These are phyloP conservation scores for Boletus huronensis DNA, from an alignment of 768 basidiomycete species.

Conservation along the genomic window DNA sequence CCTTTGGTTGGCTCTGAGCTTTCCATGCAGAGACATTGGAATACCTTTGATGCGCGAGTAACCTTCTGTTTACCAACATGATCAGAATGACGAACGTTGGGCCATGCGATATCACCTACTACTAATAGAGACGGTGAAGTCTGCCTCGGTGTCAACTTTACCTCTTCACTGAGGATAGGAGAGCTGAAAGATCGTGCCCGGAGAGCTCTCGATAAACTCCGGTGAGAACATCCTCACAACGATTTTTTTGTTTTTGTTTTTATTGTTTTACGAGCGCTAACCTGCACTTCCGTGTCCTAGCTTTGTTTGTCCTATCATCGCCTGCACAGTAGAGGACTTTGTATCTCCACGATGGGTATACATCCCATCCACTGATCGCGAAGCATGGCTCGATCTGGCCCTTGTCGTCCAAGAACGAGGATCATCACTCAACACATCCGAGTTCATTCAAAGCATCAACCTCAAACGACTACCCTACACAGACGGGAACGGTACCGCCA, in stretches of 20 bases:
- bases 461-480: slow-evolving; percentile 19
- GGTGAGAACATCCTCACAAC: slow-evolving; percentile 1
- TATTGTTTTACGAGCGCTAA: not conserved
- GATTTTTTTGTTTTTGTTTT: not conserved
- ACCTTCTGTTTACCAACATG: not conserved
- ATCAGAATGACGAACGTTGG: not conserved
- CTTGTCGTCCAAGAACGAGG: slow-evolving; percentile 17
- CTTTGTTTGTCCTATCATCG: slow-evolving; percentile 20
- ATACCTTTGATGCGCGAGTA: slow-evolving; percentile 13
- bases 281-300: not conserved
- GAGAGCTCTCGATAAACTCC: slow-evolving; percentile 18
- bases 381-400: slow-evolving; percentile 22
- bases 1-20: slow-evolving; percentile 18
- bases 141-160: slow-evolving; percentile 17
- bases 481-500: not conserved
- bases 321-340: slow-evolving; percentile 10
- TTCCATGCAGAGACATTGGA: slow-evolving; percentile 10
- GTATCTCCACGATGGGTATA: slow-evolving; percentile 21
- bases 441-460: slow-evolving; percentile 18
- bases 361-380: slow-evolving; percentile 19
- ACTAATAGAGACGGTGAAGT: slow-evolving; percentile 14
- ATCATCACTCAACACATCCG: slow-evolving; percentile 8
- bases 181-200: slow-evolving; percentile 10
- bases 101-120: too few relatives aligned
- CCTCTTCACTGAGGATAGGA: slow-evolving; percentile 3